Base-by-base conservation (phyloP, 306 rosid species). In the Cicer bijugum region DNA sequence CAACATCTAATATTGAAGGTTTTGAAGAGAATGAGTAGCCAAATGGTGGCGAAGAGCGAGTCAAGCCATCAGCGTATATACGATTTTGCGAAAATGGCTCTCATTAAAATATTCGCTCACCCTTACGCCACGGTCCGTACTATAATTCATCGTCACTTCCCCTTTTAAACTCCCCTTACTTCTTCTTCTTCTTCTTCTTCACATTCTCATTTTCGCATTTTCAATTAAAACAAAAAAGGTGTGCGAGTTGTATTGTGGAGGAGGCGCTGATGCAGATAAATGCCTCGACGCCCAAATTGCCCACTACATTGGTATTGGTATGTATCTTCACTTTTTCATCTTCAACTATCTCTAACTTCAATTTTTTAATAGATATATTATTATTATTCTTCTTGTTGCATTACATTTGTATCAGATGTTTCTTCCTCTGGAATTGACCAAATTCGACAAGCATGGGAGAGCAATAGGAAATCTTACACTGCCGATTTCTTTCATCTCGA, bases 261-360 rank as follows among this genome's bases (percentile, higher is more conserved):
- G 88, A 74, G 98, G 88, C 38, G 38, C 66, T n/a, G 96, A 87
- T 46, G 52, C 87, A 1, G 89, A 86, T 38, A 94, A 86, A 68
- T 93, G 92, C 94, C 84, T 83, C 74, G 97, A 91, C 70, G 82
- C 88, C 11, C 96, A 91, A 83, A 91, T 89, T 43, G 86, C 89
- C 39, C 97, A 89, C 80, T 94, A 87, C 87, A 88, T 94, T 82
- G 99, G 99, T 79, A 83, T 94, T 12, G 96, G 96, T 92, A 89
- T 42, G 43, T 12, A 6, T 45, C 9, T 57, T 20, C 9, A 12
- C 4, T 20, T 63, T 4, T 56, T 44, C 7, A 9, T 62, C 48
- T 43, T 28, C 73, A 15, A 5, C 35, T 28, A 28, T 33, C 10
- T 51, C 45, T 6, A 17, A 59, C 15, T 17, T 59, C 16, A 63